These are phyloP conservation scores for Panellus pusillus DNA, from an alignment of 768 basidiomycete genomes.

Conservation along the genomic window DNA sequence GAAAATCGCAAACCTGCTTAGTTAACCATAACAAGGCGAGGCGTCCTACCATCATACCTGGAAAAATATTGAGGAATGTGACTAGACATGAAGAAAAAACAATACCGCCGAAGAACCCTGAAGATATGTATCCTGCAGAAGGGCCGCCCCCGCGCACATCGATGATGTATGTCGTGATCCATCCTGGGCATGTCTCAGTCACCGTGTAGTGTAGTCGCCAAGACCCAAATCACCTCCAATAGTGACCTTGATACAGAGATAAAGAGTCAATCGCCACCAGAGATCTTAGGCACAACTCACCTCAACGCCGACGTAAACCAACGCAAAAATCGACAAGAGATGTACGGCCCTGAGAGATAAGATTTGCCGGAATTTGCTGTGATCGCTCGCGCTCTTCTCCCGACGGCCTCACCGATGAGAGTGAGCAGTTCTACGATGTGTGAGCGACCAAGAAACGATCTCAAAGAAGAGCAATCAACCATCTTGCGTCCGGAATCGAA, in stretches of 20 bases:
- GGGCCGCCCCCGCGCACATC: conserved; percentile 45
- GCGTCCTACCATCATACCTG: conserved; percentile 58
- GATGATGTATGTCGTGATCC: conserved; percentile 56
- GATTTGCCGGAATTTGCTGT: conserved; percentile 47
- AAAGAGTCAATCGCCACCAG: too few species aligned
- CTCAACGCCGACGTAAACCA: conserved; percentile 53
- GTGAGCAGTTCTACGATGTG: conserved; percentile 6
- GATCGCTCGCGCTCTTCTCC: conserved; percentile 23
- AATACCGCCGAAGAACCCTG: conserved; percentile 41
- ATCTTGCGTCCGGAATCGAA: conserved; percentile 30
- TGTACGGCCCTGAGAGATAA: conserved; percentile 42
- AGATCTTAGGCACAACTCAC: conserved; percentile 24
- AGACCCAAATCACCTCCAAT: conserved; percentile 38
- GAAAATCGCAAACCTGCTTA: conserved; percentile 35
- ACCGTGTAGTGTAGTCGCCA: neutral
- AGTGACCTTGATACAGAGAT: conserved; percentile 21
- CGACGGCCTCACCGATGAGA: conserved; percentile 25
- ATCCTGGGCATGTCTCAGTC: conserved; percentile 32
- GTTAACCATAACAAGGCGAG: conserved; percentile 59
- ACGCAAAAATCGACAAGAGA: conserved; percentile 43
- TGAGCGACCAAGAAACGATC: neutral
- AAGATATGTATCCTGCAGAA: conserved; percentile 49
- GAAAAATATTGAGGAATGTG: neutral
- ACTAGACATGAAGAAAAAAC: too few species aligned
- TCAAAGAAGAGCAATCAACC: conserved; percentile 21